Evolutionary conservation across 768 basidiomycete genomes (phyloP).

Genomic region (Cantharellus anzutake): DNA sequence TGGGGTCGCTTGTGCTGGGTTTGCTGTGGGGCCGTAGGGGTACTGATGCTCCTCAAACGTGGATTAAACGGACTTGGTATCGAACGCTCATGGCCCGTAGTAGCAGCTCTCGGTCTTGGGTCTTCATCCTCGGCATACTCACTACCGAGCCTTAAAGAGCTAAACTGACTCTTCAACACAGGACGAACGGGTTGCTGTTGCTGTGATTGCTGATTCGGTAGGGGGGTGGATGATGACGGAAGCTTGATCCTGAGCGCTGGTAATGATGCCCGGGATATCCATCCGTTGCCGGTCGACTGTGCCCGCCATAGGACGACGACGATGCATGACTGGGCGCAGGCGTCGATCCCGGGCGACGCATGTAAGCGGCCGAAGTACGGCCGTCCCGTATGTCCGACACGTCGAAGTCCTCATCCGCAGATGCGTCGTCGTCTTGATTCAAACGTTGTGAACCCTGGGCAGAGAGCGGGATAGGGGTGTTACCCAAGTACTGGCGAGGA

Average conservation of each 20-base stretch:
- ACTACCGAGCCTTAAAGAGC: slow-evolving; percentile 38
- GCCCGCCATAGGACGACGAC: too few relatives aligned
- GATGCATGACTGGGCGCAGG: neutral
- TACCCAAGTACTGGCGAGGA: neutral
- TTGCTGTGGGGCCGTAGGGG: slow-evolving; percentile 3
- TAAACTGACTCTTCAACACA: slow-evolving; percentile 48
- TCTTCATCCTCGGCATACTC: slow-evolving; percentile 29
- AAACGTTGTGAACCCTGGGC: neutral
- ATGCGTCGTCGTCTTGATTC: neutral
- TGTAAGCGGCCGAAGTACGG: neutral
- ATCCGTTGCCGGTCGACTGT: neutral
- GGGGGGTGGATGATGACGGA: neutral
- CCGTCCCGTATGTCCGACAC: neutral
- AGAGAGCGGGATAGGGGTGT: neutral
- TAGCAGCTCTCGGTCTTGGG: neutral
- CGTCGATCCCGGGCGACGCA: neutral
- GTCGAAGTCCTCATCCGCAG: neutral
- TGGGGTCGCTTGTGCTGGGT: neutral
- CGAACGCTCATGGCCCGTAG: too few relatives aligned
- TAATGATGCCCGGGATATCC: neutral
- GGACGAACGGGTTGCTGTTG: neutral
- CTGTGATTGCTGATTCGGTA: neutral
- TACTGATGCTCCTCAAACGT: slow-evolving; percentile 3
- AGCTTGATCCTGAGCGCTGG: neutral
- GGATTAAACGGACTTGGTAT: neutral